Base-by-base conservation (phyloP, 345 rosid genomes). In the Pistacia integerrima region DNA sequence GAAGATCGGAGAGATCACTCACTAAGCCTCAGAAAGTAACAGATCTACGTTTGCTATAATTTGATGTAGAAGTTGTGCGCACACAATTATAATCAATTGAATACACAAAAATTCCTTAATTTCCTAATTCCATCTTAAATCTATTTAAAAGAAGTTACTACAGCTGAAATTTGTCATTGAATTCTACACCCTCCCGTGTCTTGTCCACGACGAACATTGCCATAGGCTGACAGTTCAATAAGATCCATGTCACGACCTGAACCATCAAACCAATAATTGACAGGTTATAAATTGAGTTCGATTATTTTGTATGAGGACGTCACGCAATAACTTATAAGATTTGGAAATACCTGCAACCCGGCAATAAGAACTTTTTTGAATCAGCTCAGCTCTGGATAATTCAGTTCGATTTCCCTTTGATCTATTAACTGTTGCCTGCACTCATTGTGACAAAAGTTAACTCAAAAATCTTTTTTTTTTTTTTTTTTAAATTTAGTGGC, bases 241-340 rank as follows among this genome's bases (percentile, higher is more conserved):
- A 95, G 91, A 81, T 93, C 98, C 99, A 95, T 90, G 76, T 95
- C 98, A 3, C 99, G 90, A 52, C 89, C 99, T 93, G 79, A 61
- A 58, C 70, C 68, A 64, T 60, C 41, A 55, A 74, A 67, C 48
- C 68, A 76, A 74, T 22, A 76, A 74, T 22, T 41, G 44, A 73
- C 58, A 66, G 38, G 38, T 83, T 65, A 77, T 67, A 35, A 48
- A 68, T 30, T 54, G 8, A 12, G 49, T 54, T 17, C 28, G 44
- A 75, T 48, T 77, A 10, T 67, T 75, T 46, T 74, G 59, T 35
- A 64, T 20, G 9, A 51, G 17, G 18, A 14, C 3, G 41, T 58
- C 13, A 57, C n/a, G 11, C 18, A 44, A 25, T 5, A 61, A 25
- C 33, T 33, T 64, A 48, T 1, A 59, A 59, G 33, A 25, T n/a